A percentile compares a stretch with the other conserved stretches of the same genome.
Conservation (phyloP, 2,329 filamentous ascomycete genomes). For the Aspergillus sp. region DNA sequence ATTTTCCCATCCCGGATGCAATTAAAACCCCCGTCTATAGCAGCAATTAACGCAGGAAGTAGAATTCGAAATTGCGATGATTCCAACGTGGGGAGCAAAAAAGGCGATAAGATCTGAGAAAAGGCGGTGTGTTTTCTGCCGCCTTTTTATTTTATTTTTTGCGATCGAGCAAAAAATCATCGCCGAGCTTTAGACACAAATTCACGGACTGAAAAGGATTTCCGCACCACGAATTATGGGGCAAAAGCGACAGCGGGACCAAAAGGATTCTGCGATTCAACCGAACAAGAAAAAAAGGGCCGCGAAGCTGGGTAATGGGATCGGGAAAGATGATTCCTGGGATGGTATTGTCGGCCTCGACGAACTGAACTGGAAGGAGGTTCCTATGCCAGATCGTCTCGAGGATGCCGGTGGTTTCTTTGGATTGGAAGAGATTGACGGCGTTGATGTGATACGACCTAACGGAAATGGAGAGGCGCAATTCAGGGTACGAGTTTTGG, state of each 20-base stretch:
- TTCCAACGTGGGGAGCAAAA: constrained; percentile 19
- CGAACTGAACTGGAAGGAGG: constrained; percentile 54
- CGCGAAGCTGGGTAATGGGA: constrained; percentile 8
- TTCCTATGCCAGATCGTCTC: constrained; percentile 63
- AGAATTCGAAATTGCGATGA: background rate
- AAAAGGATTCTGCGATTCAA: constrained; percentile 19
- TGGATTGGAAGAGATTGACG: constrained; percentile 83
- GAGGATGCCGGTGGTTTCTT: constrained; percentile 92
- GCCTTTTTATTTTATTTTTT: constrained; percentile 26
- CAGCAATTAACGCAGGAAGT: no score
- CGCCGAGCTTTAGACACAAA: background rate
- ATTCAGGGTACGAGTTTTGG: constrained; percentile 31
- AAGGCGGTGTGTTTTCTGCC: constrained; percentile 27
- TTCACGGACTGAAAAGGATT: background rate
- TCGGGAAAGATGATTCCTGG: constrained; percentile 13
- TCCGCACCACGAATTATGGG: constrained; percentile 19
- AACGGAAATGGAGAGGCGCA: constrained; percentile 46
- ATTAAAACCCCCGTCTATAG: background rate
- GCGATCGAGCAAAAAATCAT: background rate
- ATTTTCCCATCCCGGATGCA: constrained; percentile 67
- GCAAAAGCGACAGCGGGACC: constrained; percentile 28
- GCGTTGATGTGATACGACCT: constrained; percentile 69
- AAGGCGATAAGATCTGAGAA: constrained; percentile 26
- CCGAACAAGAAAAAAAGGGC: constrained; percentile 31
- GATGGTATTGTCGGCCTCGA: constrained; percentile 36